A percentile compares a stretch with the other conserved stretches of the same genome.
These are phyloP conservation scores for Dalbergia cultrata DNA, from an alignment of 306 rosid species.

Conservation along the genomic window DNA sequence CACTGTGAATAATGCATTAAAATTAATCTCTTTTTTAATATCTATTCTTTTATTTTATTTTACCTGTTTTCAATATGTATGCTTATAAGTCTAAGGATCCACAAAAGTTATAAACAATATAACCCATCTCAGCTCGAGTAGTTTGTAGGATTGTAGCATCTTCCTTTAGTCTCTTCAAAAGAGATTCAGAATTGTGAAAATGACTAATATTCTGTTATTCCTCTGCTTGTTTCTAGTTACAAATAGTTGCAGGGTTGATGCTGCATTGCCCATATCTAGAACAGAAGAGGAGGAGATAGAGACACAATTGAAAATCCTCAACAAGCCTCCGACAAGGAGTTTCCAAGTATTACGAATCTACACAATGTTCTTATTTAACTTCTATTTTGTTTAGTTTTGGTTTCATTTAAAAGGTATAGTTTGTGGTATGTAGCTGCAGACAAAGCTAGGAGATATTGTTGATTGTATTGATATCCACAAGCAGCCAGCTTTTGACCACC, in stretches of 20 bases:
- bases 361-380: not conserved
- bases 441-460: not conserved
- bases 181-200: conserved; percentile 8
- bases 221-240: not conserved
- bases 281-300: conserved; percentile 1
- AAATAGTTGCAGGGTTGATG: not conserved
- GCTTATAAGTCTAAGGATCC: not conserved
- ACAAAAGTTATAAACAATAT: not conserved
- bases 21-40: too few relatives aligned
- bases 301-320: not conserved
- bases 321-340: conserved; percentile 24
- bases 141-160: not conserved
- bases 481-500: conserved; percentile 35
- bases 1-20: too few relatives aligned
- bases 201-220: not conserved
- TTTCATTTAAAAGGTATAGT: not conserved
- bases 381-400: not conserved
- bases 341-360: not conserved
- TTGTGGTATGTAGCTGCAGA: conserved; percentile 2
- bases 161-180: not conserved
- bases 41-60: not conserved
- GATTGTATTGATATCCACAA: conserved; percentile 30
- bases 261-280: not conserved
- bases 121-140: not conserved
- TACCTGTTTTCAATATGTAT: not conserved